phyloP scores from a whole-genome alignment of 2,329 filamentous ascomycete genomes.

The Aureobasidium vineae region DNA sequence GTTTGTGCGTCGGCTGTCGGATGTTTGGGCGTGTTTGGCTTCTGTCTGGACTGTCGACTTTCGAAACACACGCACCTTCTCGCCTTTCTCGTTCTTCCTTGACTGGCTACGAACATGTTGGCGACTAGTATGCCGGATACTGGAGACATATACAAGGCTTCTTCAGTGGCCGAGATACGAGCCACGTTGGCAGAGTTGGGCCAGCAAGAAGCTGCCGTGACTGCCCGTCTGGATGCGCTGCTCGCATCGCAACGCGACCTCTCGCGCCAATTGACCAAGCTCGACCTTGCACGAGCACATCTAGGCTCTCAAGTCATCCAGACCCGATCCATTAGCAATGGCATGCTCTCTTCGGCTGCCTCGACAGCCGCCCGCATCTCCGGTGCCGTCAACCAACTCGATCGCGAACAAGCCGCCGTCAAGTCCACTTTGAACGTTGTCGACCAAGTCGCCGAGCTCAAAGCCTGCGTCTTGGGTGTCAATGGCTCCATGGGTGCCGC shows the following conservation, averaged over 20 bases:
- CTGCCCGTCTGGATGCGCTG: constrained; percentile 70
- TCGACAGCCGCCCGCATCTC: constrained; percentile 83
- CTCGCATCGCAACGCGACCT: constrained; percentile 83
- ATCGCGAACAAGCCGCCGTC: constrained; percentile 87
- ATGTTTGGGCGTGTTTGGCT: constrained; percentile 6
- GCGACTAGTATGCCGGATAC: not conserved
- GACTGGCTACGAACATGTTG: not conserved
- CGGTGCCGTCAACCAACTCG: constrained; percentile 79
- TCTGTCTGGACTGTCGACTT: constrained; percentile 2
- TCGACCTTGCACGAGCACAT: constrained; percentile 86
- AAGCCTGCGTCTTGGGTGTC: constrained; percentile 92
- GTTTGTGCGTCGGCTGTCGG: constrained; percentile 9
- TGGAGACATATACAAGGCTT: constrained; percentile 61
- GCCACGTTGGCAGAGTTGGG: constrained; percentile 73
- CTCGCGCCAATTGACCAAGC: constrained; percentile 76
- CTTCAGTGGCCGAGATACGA: constrained; percentile 75
- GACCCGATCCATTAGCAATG: constrained; percentile 78
- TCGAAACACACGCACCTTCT: constrained; percentile 8
- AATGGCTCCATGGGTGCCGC: constrained; percentile 95
- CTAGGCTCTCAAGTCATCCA: constrained; percentile 83
- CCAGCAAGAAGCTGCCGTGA: constrained; percentile 70
- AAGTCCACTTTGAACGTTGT: constrained; percentile 88
- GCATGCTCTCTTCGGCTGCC: constrained; percentile 84
- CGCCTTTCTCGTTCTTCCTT: not conserved
- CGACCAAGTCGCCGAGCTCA: constrained; percentile 94